phyloP scores from a whole-genome alignment of 2,329 filamentous ascomycete species.

The Emmonsia crescens region DNA sequence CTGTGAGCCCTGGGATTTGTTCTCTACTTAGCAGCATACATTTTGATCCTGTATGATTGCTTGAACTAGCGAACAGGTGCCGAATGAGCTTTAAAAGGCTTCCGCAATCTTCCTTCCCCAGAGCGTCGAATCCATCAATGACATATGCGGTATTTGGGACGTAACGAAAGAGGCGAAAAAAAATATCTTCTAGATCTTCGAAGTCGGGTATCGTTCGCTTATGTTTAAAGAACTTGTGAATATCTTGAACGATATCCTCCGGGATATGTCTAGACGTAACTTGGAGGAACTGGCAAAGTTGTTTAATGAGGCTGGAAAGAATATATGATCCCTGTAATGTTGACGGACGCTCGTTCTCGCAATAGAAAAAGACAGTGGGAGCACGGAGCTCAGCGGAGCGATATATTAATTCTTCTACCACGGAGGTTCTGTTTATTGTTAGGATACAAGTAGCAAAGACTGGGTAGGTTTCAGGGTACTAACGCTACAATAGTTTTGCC shows the following conservation, averaged over 20 bases:
- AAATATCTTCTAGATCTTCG: not conserved
- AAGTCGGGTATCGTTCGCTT: not conserved
- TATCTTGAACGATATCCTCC: not conserved
- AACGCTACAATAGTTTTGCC: conserved; percentile 1
- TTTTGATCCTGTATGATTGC: not conserved
- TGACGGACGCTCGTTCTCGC: not conserved
- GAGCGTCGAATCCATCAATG: not conserved
- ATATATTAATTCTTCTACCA: not conserved
- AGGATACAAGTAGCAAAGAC: not conserved
- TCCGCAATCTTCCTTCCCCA: not conserved
- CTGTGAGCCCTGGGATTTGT: not conserved
- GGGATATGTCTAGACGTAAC: not conserved
- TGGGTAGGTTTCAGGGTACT: not conserved
- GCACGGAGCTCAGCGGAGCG: not conserved
- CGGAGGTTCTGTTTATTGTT: not conserved
- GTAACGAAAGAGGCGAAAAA: not conserved
- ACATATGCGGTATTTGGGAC: not conserved
- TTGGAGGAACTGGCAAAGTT: not conserved
- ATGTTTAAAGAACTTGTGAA: not conserved
- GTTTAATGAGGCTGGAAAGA: not conserved
- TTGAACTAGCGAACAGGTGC: not conserved
- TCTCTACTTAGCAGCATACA: not conserved
- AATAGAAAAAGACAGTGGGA: not conserved
- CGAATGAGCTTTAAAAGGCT: not conserved
- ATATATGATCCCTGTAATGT: not conserved